Conservation (phyloP, 768 basidiomycete genomes). For the Cystofilobasidium ferigula region DNA sequence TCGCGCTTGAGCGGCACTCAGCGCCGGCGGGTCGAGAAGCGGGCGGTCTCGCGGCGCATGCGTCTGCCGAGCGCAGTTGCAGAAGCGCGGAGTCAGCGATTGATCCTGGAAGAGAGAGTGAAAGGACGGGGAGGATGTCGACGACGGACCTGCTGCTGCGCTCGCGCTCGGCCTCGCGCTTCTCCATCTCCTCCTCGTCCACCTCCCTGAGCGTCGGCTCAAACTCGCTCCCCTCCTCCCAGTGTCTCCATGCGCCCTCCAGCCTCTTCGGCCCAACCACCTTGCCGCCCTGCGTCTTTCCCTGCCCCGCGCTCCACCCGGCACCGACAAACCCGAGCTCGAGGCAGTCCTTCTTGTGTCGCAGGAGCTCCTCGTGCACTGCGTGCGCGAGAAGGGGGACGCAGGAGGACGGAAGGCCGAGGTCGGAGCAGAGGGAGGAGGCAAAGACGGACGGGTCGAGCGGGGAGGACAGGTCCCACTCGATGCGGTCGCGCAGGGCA, state of each 20-base stretch:
- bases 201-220: constrained; percentile 76
- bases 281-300: constrained; percentile 20
- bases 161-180: constrained; percentile 76
- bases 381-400: constrained; percentile 82
- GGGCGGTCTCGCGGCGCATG: constrained; percentile 23
- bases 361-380: constrained; percentile 85
- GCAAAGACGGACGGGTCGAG: constrained; percentile 82
- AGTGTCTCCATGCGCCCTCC: constrained; percentile 87
- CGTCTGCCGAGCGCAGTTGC: constrained; percentile 3
- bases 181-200: constrained; percentile 80
- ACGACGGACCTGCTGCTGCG: constrained; percentile 45
- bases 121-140: not conserved
- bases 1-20: no score
- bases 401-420: constrained; percentile 80
- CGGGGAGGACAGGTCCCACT: constrained; percentile 88
- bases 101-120: not conserved
- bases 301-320: constrained; percentile 36
- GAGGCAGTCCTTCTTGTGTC: constrained; percentile 87
- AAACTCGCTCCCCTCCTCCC: constrained; percentile 84
- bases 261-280: constrained; percentile 52
- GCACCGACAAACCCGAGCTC: constrained; percentile 82
- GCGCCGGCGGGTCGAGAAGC: constrained; percentile 13
- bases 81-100: no score
- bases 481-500: constrained; percentile 87
- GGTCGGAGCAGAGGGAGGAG: constrained; percentile 62